Evolutionary conservation across 495 filamentous ascomycete genomes (phyloP), one percentile per base, ranked within the genome.

Genomic region (Aspergillus ellipticus): DNA sequence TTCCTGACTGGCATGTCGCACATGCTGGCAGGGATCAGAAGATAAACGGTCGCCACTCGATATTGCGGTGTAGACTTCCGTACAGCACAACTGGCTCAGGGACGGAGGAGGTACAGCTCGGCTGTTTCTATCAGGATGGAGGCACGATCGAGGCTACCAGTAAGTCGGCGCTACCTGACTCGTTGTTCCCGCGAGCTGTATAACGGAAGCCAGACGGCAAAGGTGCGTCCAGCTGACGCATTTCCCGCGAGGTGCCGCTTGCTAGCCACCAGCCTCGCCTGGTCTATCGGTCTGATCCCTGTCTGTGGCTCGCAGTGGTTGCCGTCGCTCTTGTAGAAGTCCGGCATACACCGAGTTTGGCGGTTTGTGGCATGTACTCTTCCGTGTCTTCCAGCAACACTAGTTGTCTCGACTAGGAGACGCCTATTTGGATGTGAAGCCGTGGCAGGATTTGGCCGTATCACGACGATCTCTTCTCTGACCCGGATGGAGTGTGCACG

Each of bases 41-140:
- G n/a, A 7, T 33, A 46, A 19, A 46, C 20, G 17, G 31, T 41
- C 24, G 31, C 42, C 42, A 35, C 22, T 35, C 35, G 16, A 56
- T 19, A 48, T 53, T 60, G 58, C 49, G 58, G 58, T 60, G 58
- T 53, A 31, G 42, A 20, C 26, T 52, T 35, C n/a, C 29, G 29
- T 16, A 22, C 45, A 15, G 45, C 22, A 7, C 3, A 28, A 28
- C 24, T 28, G 28, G 42, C 9, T 42, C n/a, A 9, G 8, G 45
- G 13, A n/a, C 17, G 10, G 15, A 16, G 45, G 9, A n/a, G 10
- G n/a, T 16, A 6, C 4, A 29, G 11, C 45, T 48, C 45, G 45
- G 45, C 22, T 29, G 45, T 48, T 48, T 48, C 2, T 16, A 24
- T 0, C n/a, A 6, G 9, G 21, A 2, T 26, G 1, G 21, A 22